Evolutionary conservation across 2,329 filamentous ascomycete genomes (phyloP).

Genomic region (Epichloe glyceriae): DNA sequence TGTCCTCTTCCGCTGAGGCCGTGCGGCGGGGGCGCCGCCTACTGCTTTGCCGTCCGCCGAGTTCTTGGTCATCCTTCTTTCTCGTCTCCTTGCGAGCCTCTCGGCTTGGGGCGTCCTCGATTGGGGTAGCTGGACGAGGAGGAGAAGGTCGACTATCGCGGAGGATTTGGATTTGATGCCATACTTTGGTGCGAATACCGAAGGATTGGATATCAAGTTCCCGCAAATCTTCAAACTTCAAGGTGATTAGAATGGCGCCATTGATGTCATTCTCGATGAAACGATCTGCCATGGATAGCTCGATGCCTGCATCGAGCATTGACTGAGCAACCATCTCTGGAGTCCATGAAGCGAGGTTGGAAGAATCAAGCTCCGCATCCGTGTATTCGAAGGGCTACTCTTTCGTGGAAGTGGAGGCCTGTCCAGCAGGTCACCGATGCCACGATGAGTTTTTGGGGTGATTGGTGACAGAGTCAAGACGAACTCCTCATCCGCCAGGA

Average conservation of each 20-base stretch:
- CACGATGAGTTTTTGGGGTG: slow-evolving; percentile 47
- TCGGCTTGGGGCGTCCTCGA: slow-evolving; percentile 44
- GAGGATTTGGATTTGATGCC: slow-evolving; percentile 65
- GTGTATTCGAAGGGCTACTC: slow-evolving; percentile 43
- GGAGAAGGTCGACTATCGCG: slow-evolving; percentile 41
- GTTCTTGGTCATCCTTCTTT: slow-evolving; percentile 22
- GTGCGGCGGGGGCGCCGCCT: slow-evolving; percentile 26
- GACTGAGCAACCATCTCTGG: slow-evolving; percentile 70
- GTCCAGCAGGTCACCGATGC: slow-evolving; percentile 15
- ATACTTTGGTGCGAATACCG: slow-evolving; percentile 65
- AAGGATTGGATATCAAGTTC: slow-evolving; percentile 73
- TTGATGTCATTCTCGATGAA: slow-evolving; percentile 91
- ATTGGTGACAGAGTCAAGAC: slow-evolving; percentile 60
- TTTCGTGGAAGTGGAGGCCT: slow-evolving; percentile 18
- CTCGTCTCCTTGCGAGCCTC: slow-evolving; percentile 34
- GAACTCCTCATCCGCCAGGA: slow-evolving; percentile 30
- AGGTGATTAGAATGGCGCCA: slow-evolving; percentile 72
- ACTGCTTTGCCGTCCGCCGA: slow-evolving; percentile 27
- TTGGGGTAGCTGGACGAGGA: slow-evolving; percentile 43
- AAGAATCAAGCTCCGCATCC: slow-evolving; percentile 42
- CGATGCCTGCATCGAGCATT: slow-evolving; percentile 76
- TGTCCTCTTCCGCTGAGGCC: slow-evolving; percentile 41
- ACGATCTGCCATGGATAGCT: slow-evolving; percentile 62
- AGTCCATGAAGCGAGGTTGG: slow-evolving; percentile 52
- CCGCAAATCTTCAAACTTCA: slow-evolving; percentile 79